Percentiles rank a stretch among this genome's conserved stretches.
Evolutionary conservation across 2,329 filamentous ascomycete species (phyloP).

Genomic region (Talaromyces sp.): DNA sequence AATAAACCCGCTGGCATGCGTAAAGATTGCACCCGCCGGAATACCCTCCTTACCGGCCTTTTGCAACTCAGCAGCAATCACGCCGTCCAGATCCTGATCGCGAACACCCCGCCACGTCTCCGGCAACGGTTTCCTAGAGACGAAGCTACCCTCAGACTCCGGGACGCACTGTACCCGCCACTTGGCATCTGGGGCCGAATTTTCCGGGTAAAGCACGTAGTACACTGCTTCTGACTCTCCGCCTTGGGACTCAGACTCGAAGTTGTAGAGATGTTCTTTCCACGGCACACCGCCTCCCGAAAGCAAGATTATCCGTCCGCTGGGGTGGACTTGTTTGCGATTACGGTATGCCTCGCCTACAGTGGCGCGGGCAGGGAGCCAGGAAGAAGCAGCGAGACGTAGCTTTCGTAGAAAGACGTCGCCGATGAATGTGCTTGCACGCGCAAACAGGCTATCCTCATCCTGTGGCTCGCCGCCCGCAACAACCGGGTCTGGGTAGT

Average conservation of each 20-base stretch:
- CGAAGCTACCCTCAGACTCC: conserved; percentile 75
- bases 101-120: conserved; percentile 88
- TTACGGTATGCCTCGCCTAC: conserved; percentile 70
- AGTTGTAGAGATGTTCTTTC: conserved; percentile 91
- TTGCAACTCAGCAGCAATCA: conserved; percentile 38
- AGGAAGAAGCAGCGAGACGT: conserved; percentile 66
- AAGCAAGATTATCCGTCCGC: conserved; percentile 77
- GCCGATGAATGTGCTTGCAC: conserved; percentile 77
- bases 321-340: conserved; percentile 56
- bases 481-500: conserved; percentile 55
- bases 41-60: conserved; percentile 34
- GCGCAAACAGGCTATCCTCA: conserved; percentile 75
- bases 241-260: conserved; percentile 59
- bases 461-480: conserved; percentile 55
- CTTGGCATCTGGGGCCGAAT: conserved; percentile 65
- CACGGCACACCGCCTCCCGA: conserved; percentile 74
- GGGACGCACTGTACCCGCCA: conserved; percentile 96
- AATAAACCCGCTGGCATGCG: conserved; percentile 93
- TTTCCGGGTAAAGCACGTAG: conserved; percentile 91
- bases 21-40: conserved; percentile 68
- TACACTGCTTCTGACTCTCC: conserved; percentile 50
- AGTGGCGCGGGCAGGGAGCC: conserved; percentile 80
- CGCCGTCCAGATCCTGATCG: conserved; percentile 73
- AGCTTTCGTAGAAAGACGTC: conserved; percentile 81
- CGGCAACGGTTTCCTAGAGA: conserved; percentile 85